These are phyloP conservation scores for Linum lewisii DNA, from an alignment of 345 rosid species.

Conservation along the genomic window DNA sequence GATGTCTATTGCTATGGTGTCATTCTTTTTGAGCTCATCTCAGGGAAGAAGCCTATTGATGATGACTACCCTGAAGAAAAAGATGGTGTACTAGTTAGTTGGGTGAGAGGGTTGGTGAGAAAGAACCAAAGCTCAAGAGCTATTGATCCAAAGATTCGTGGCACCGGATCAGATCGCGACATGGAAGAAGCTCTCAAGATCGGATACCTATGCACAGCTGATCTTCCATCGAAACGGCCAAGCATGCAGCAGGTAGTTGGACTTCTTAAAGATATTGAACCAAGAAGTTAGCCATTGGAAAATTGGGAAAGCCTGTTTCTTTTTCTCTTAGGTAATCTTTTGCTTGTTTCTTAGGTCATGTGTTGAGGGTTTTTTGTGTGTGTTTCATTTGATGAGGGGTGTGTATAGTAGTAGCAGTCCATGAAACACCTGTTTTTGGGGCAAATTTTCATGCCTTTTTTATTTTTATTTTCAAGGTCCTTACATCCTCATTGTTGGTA, in stretches of 20 bases:
- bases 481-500: conserved; percentile 12
- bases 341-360: conserved; percentile 2
- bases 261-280: conserved; percentile 86
- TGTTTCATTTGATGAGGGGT: conserved; percentile 10
- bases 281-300: conserved; percentile 31
- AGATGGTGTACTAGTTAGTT: conserved; percentile 44
- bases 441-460: conserved; percentile 2
- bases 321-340: background rate
- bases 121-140: conserved; percentile 50
- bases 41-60: conserved; percentile 63
- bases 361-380: background rate
- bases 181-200: conserved; percentile 86
- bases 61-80: conserved; percentile 67
- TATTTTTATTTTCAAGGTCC: background rate
- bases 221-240: conserved; percentile 76
- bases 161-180: conserved; percentile 49
- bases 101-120: conserved; percentile 69
- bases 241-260: conserved; percentile 96
- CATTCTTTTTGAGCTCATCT: conserved; percentile 67
- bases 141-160: conserved; percentile 67
- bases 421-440: conserved; percentile 14
- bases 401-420: conserved; percentile 22
- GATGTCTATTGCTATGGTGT: conserved; percentile 93
- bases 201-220: conserved; percentile 87
- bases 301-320: conserved; percentile 6